Evolutionary conservation across 2,329 filamentous ascomycete species (phyloP), one percentile per base, ranked within the genome.

Genomic region (Cryphonectria carpinicola): DNA sequence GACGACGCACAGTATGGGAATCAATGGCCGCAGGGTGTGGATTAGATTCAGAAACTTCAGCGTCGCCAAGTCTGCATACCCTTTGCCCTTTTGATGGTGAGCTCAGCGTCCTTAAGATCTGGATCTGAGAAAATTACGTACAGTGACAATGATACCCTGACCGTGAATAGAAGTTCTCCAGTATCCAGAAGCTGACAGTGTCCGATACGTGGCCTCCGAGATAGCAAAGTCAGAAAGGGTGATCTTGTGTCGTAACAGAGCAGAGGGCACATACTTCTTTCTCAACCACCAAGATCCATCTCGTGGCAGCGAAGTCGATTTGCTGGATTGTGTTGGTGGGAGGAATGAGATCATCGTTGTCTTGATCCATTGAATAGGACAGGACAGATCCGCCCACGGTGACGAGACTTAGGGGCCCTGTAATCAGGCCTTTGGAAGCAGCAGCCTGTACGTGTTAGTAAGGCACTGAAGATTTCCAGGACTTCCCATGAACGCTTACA

Each of bases 51-150:
- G 81, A 67, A 95, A 90, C 22, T 85, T 84, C 10, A 92, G 84
- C 0, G 92, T 94, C 1, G 87, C 85, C 64, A 95, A 82, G 75
- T 96, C 93, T 0, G 93, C 93, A 76, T 94, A 96, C 1, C 93
- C 93, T 83, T 95, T 96, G 0, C 89, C 93, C 91, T 94, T 67
- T 4, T 46, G 32, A 22, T 28, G 4, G 61, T 62, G 14, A 73
- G 32, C 52, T 8, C 11, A 32, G 19, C 52, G 17, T 5, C 22
- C 1, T 52, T 2, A 41, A 6, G 10, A 1, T 25, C n/a, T 22
- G 37, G 58, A 72, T 13, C 28, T 54, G 8, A 49, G 11, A 52
- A 3, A 35, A 39, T 14, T 37, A 37, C 81, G 49, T 81, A 91
- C 91, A 4, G 93, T 95, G 32, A 95, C 76, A 0, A 93, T 78